phyloP scores from a whole-genome alignment of 2,329 filamentous ascomycete species.

The Fusarium redolens region DNA sequence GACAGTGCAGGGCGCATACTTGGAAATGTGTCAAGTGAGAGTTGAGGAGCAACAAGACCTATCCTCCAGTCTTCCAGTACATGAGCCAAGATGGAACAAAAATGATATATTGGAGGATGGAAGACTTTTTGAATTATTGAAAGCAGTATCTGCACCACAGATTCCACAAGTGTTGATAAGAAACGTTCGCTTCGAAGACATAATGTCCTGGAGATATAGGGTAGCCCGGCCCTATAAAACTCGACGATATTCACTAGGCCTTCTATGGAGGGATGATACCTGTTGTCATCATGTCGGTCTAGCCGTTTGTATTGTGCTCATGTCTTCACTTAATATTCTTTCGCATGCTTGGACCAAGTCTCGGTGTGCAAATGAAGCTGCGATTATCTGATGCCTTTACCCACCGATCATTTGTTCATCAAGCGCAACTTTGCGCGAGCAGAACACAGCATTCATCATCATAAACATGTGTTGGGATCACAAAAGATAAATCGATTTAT shows the following conservation, averaged over 20 bases:
- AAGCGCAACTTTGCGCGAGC: neutral
- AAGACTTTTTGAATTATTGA: fast-evolving
- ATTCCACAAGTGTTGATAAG: fast-evolving
- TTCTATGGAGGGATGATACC: neutral
- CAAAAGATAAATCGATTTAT: neutral
- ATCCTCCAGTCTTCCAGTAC: neutral
- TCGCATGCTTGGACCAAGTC: neutral
- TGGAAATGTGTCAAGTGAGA: fast-evolving
- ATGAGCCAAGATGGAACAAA: fast-evolving
- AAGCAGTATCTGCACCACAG: fast-evolving
- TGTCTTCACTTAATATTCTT: neutral
- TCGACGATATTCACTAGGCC: neutral
- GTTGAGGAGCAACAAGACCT: neutral
- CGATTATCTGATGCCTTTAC: neutral
- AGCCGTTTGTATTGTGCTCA: neutral
- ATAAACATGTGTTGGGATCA: neutral
- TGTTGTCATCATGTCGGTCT: no score
- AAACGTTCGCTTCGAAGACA: neutral
- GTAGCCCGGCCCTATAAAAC: neutral
- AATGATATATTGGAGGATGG: neutral
- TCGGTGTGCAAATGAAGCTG: neutral
- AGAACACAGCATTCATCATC: neutral
- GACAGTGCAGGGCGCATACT: fast-evolving
- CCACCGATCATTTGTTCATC: neutral
- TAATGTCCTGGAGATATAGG: neutral